Base-by-base conservation (phyloP, 2,329 filamentous ascomycete species). In the Ophiocordyceps camponoti-saundersi region DNA sequence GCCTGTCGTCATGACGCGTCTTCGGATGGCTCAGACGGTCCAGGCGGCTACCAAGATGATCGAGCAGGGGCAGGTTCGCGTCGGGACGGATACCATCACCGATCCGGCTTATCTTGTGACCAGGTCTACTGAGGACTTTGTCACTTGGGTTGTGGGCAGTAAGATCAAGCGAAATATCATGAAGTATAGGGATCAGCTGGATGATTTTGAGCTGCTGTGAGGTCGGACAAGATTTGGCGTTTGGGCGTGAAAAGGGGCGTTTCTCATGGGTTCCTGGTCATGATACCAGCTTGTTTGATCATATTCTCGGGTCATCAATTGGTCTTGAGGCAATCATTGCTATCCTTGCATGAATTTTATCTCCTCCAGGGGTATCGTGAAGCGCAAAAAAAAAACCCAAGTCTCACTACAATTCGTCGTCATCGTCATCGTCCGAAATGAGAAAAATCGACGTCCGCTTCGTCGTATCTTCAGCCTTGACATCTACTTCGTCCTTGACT, bases 101-200 rank as follows among this genome's bases (percentile, higher is more conserved):
- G 90, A 96, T 61, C 80, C 88, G 26, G 89, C 88, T 1, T 95
- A 88, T 57, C 65, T 95, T 46, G 87, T 96, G 8, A 92, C 86
- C 36, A 73, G 89, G 53, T 85, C 79, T 50, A 86, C 94, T 75
- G 90, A 96, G 66, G 90, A 96, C 66, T 95, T 93, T 61, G 84
- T 96, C 18, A 95, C 90, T 0, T 96, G 90, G 90, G 82, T 90
- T 11, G 85, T 93, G 57, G 87, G 86, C 50, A 93, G 86, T 65
- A 95, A 95, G 83, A 89, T 96, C 63, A 95, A 94, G 82, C 77
- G 84, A 60, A 92, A 88, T 61, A 94, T 95, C 53, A 81, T 95
- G 77, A 86, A 85, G 66, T 96, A 95, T 62, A 79, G 87, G 56
- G 88, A 95, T 65, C 86, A 94, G 70, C 66, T 95, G 65, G 90